Evolutionary conservation across 1,284 basidiomycete species (phyloP), one percentile per base, ranked within the genome.

Genomic region (Puccinia brachypodii): DNA sequence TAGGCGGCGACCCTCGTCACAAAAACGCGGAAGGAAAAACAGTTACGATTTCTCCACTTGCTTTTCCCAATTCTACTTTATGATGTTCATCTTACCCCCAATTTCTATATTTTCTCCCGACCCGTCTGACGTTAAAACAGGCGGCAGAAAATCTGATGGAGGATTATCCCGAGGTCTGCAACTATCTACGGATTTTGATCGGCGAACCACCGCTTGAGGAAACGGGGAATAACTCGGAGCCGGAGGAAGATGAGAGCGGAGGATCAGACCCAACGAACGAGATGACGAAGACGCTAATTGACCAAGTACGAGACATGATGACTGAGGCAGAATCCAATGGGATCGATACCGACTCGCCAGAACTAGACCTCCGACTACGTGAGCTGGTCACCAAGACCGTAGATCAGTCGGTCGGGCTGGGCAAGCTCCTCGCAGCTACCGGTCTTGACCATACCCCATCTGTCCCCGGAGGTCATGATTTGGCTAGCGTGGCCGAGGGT

Each of bases 91-190:
- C 69, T 42, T n/a, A 73, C 71, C 64, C 8, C 22, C 44, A 50
- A 71, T 25, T 6, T 50, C 14, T 44, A 28, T 47, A 16, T 33
- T 38, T 16, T 47, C 2, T 71, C 28, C 44, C 72, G 47, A 56
- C 68, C 68, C 76, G 28, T 72, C 60, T 44, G 73, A n/a, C 36
- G 73, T 71, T 42, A n/a, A 76, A 58, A 38, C 36, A 95, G 93
- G 91, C 94, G 9, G 91, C 92, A 82, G 90, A 92, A 62, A 89
- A 91, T 84, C 89, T 95, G 2, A 87, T 88, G 58, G 92, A 94
- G 84, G 94, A 96, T 62, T 92, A 92, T 85, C 92, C 92, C n/a
- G 89, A 91, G 68, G 90, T 96, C 58, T 89, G 93, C 0, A 87
- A 88, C 11, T 94, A 91, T 87, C 89, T 96, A 56, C 89, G 89